Conservation (phyloP, 768 basidiomycete genomes). For the Tephrocybe rancida region DNA sequence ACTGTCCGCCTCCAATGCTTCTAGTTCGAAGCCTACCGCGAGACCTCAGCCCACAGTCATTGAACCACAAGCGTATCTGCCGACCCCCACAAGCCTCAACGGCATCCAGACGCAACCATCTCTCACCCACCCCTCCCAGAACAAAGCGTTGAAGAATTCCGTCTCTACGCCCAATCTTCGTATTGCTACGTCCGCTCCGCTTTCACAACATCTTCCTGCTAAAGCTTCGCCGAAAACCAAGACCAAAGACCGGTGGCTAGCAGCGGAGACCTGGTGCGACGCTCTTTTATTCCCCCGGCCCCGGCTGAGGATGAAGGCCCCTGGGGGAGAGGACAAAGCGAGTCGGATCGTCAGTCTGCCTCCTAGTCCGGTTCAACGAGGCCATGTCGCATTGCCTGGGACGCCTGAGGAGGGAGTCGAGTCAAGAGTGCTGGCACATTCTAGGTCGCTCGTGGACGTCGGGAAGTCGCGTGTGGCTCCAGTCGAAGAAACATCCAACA, state of each 20-base stretch:
- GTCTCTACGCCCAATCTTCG: slow-evolving; percentile 71
- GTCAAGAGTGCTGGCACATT: slow-evolving; percentile 53
- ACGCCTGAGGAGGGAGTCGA: slow-evolving; percentile 30
- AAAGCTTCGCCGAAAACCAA: slow-evolving; percentile 28
- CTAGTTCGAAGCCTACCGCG: slow-evolving; percentile 10
- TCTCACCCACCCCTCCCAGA: background rate
- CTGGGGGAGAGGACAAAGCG: slow-evolving; percentile 15
- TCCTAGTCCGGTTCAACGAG: slow-evolving; percentile 38
- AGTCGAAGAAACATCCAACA: background rate
- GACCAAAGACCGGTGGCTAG: slow-evolving; percentile 65
- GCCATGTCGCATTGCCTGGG: slow-evolving; percentile 9
- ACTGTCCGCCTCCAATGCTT: slow-evolving; percentile 8
- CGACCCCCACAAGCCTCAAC: slow-evolving; percentile 7
- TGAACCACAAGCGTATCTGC: slow-evolving; percentile 22
- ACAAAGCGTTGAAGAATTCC: slow-evolving; percentile 49
- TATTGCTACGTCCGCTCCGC: background rate
- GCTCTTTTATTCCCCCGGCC: slow-evolving; percentile 78
- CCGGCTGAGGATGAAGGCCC: slow-evolving; percentile 57
- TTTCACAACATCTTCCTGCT: background rate
- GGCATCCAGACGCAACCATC: slow-evolving; percentile 6
- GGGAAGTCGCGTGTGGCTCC: background rate
- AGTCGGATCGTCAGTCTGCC: slow-evolving; percentile 53
- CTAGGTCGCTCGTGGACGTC: slow-evolving; percentile 45
- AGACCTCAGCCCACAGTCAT: slow-evolving; percentile 31
- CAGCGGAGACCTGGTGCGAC: slow-evolving; percentile 83